A percentile compares a stretch with the other conserved stretches of the same genome.
Conservation (phyloP, 2,329 filamentous ascomycete genomes). For the Cercospora zeina region DNA sequence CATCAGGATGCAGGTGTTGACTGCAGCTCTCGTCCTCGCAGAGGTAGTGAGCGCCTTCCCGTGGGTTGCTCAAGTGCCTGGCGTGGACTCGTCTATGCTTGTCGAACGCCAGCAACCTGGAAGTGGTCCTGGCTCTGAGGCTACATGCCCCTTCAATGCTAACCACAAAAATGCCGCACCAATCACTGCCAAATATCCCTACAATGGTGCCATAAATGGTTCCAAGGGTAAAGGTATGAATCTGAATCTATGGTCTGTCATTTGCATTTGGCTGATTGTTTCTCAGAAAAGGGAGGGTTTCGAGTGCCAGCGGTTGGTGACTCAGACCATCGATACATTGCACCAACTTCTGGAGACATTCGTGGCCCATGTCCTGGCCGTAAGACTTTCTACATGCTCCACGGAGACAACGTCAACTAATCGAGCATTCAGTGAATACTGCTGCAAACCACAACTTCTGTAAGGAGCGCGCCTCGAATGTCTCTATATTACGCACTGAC, state of each 20-base stretch:
- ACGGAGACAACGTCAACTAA: constrained; percentile 3
- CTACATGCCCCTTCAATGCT: constrained; percentile 43
- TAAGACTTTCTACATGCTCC: constrained; percentile 28
- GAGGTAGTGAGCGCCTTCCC: constrained; percentile 42
- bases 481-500: neutral
- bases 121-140: constrained; percentile 34
- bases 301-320: constrained; percentile 48
- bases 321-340: constrained; percentile 42
- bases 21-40: constrained; percentile 27
- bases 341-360: constrained; percentile 44
- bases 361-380: constrained; percentile 44
- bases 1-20: constrained; percentile 32
- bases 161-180: constrained; percentile 43
- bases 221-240: constrained; percentile 39
- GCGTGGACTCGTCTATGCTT: constrained; percentile 43
- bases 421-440: constrained; percentile 38
- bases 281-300: constrained; percentile 44
- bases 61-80: constrained; percentile 42
- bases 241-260: neutral
- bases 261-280: neutral
- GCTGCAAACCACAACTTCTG: constrained; percentile 49
- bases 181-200: constrained; percentile 43
- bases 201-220: constrained; percentile 49
- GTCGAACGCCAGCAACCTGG: constrained; percentile 40
- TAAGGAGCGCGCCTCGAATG: neutral